These are phyloP conservation scores for Monosporascus sp. DNA, from an alignment of 2,329 filamentous ascomycete genomes.

Conservation along the genomic window DNA sequence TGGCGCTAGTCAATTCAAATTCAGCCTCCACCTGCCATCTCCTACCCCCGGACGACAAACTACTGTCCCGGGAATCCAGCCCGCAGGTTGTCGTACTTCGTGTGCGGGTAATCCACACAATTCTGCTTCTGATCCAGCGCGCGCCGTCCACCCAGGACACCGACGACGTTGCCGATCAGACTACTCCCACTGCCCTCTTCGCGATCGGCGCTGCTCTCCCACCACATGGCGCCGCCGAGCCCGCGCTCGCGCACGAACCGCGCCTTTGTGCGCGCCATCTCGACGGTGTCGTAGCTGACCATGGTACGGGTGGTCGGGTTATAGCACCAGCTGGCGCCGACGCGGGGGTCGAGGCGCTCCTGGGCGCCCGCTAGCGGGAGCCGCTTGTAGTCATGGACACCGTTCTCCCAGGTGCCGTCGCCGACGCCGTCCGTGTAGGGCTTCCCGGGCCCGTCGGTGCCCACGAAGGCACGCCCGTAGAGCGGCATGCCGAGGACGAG, in stretches of 20 bases:
- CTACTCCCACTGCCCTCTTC: conserved; percentile 58
- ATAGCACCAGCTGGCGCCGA: conserved; percentile 74
- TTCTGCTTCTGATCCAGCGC: conserved; percentile 50
- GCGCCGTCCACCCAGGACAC: conserved; percentile 47
- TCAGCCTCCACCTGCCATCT: neutral
- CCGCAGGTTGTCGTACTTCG: conserved; percentile 66
- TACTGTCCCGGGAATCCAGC: conserved; percentile 41
- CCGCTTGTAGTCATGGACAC: conserved; percentile 84
- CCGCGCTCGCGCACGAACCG: conserved; percentile 60
- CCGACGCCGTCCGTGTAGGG: conserved; percentile 64
- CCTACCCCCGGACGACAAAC: neutral
- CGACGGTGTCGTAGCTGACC: conserved; percentile 72
- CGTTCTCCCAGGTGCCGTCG: conserved; percentile 76
- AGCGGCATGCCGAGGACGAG: conserved; percentile 88
- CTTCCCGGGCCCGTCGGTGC: conserved; percentile 68
- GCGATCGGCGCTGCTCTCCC: conserved; percentile 82
- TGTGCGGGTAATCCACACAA: conserved; percentile 56
- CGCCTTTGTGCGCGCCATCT: conserved; percentile 64
- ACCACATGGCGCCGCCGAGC: conserved; percentile 94
- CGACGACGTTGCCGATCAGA: conserved; percentile 61
- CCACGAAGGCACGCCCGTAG: conserved; percentile 80
- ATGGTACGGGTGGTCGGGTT: conserved; percentile 57
- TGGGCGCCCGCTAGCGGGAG: conserved; percentile 64
- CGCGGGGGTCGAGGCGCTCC: conserved; percentile 58
- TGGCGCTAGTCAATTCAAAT: too few species aligned